Conservation (phyloP, 164 flowering plant genomes). For the Vitis vinifera region ASM3070453v1 NC_081814.1:13047001-13047500, state of each 20-base stretch:
- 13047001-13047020: conserved; percentile 29
- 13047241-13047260: conserved; percentile 20
- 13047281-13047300: conserved; percentile 11
- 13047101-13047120: conserved; percentile 67
- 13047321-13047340: not conserved
- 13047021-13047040: conserved; percentile 48
- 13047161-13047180: conserved; percentile 44
- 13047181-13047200: conserved; percentile 38
- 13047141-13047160: conserved; percentile 53
- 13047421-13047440: too few relatives aligned
- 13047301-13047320: not conserved
- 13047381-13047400: too few relatives aligned
- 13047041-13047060: conserved; percentile 35
- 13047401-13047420: too few relatives aligned
- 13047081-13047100: conserved; percentile 58
- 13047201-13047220: conserved; percentile 49
- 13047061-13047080: conserved; percentile 45
- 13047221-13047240: conserved; percentile 45
- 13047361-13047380: too few relatives aligned
- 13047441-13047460: too few relatives aligned
- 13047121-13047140: conserved; percentile 50
- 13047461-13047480: too few relatives aligned
- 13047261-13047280: not conserved
- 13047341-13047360: too few relatives aligned
- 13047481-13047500: too few relatives aligned